phyloP scores from a whole-genome alignment of 345 rosid genomes.

The Erucastrum elatum region DNA sequence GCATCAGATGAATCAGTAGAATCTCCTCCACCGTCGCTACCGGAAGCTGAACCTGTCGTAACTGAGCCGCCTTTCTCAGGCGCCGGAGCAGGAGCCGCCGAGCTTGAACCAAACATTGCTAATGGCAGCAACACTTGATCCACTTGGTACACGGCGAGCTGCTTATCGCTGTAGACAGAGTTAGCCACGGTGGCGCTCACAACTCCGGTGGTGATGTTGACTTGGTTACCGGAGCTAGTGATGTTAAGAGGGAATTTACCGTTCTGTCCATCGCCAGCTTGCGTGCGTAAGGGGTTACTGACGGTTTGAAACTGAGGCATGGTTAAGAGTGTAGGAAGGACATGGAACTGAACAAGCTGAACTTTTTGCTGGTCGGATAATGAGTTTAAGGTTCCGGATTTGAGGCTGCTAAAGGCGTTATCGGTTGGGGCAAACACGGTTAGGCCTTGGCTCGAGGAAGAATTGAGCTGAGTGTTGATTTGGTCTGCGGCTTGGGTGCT shows the following conservation, averaged over 20 bases:
- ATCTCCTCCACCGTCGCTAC: constrained; percentile 42
- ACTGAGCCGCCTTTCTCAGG: constrained; percentile 54
- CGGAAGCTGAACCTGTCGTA: constrained; percentile 47
- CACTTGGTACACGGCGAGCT: constrained; percentile 77
- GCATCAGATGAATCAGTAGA: constrained; percentile 52
- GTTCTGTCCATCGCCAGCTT: constrained; percentile 62
- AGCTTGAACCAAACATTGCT: constrained; percentile 57
- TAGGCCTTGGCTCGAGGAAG: constrained; percentile 63
- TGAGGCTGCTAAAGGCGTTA: constrained; percentile 65
- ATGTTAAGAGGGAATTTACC: constrained; percentile 71
- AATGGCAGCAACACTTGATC: constrained; percentile 76
- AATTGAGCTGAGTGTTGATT: constrained; percentile 71
- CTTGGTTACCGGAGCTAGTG: constrained; percentile 76
- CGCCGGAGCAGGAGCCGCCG: constrained; percentile 63
- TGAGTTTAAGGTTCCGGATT: constrained; percentile 67
- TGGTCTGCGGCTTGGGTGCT: constrained; percentile 68
- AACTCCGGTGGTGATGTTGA: constrained; percentile 79
- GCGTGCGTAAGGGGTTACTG: constrained; percentile 90
- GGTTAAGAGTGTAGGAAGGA: constrained; percentile 62
- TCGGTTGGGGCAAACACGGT: constrained; percentile 85
- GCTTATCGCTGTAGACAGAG: constrained; percentile 51
- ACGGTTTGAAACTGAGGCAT: constrained; percentile 76
- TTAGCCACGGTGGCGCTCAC: constrained; percentile 64
- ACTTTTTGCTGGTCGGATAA: constrained; percentile 68
- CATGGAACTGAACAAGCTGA: constrained; percentile 77